phyloP scores from a whole-genome alignment of 2,329 filamentous ascomycete species.

The Fusarium musae region DNA sequence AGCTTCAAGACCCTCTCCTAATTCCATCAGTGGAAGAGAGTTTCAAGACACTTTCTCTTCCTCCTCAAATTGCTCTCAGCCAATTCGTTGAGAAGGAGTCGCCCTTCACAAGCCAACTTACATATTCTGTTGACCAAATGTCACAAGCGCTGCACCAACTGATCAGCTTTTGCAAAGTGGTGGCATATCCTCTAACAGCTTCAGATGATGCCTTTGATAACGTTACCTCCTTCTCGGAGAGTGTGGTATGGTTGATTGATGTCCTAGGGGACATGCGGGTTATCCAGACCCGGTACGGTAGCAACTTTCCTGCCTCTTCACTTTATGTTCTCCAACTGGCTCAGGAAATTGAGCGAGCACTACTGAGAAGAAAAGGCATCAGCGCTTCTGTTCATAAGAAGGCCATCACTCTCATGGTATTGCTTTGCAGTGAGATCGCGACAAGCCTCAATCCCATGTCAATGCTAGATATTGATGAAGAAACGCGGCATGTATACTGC shows the following conservation, averaged over 20 bases:
- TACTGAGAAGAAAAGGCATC: conserved; percentile 26
- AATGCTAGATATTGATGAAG: conserved; percentile 42
- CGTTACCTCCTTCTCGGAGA: conserved; percentile 52
- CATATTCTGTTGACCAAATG: conserved; percentile 53
- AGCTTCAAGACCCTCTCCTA: conserved; percentile 49
- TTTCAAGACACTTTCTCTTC: conserved; percentile 49
- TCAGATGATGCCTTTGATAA: conserved; percentile 48
- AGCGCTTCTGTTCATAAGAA: conserved; percentile 48
- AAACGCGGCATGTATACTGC: conserved; percentile 51
- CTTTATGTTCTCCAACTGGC: conserved; percentile 52
- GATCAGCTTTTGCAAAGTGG: conserved; percentile 55
- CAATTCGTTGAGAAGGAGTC: conserved; percentile 47
- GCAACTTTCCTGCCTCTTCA: conserved; percentile 46
- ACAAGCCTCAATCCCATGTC: conserved; percentile 48
- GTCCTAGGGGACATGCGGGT: conserved; percentile 56
- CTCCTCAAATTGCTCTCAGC: conserved; percentile 52
- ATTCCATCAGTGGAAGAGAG: conserved; percentile 44
- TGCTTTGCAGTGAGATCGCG: conserved; percentile 57
- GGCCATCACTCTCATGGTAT: conserved; percentile 51
- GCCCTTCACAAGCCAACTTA: conserved; percentile 43
- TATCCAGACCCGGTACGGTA: conserved; percentile 53
- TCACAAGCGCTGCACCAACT: conserved; percentile 61
- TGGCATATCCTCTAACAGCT: conserved; percentile 54
- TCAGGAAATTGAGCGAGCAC: conserved; percentile 48
- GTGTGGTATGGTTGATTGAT: conserved; percentile 62